Percentiles rank a stretch among this genome's conserved stretches.
phyloP scores from a whole-genome alignment of 2,329 filamentous ascomycete species.

The Diaporthe nobilis region DNA sequence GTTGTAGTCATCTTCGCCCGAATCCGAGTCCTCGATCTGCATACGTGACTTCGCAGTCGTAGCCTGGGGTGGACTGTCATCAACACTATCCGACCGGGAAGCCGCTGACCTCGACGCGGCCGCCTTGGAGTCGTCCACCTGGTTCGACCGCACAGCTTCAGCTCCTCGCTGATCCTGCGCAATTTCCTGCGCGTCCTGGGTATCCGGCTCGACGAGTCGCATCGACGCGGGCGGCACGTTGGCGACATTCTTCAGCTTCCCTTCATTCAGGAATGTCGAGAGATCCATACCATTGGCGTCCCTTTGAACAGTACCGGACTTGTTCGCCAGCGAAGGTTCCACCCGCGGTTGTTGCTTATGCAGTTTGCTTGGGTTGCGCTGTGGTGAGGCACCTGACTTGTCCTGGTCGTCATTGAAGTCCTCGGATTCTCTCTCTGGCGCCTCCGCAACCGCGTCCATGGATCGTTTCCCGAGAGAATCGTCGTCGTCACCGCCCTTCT shows the following conservation, averaged over 20 bases:
- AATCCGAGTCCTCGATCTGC: constrained; percentile 80
- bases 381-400: constrained; percentile 51
- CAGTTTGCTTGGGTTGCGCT: constrained; percentile 76
- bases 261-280: constrained; percentile 58
- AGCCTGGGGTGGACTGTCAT: constrained; percentile 68
- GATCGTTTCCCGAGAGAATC: constrained; percentile 74
- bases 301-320: constrained; percentile 50
- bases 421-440: constrained; percentile 60
- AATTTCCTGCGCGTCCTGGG: constrained; percentile 54
- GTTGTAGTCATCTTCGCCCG: constrained; percentile 64
- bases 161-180: constrained; percentile 50
- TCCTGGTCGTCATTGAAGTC: constrained; percentile 45
- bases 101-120: constrained; percentile 60
- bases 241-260: constrained; percentile 65
- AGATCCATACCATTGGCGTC: constrained; percentile 55
- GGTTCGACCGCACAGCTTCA: constrained; percentile 53
- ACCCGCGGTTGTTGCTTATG: constrained; percentile 74
- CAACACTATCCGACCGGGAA: constrained; percentile 55
- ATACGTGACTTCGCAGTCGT: constrained; percentile 73
- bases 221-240: constrained; percentile 70
- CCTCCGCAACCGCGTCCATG: constrained; percentile 65
- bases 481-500: constrained; percentile 69
- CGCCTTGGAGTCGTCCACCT: constrained; percentile 59
- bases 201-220: constrained; percentile 71
- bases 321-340: constrained; percentile 63